Evolutionary conservation across 1,139 yeast genomes (phyloP), one percentile per base, ranked within the genome.

Genomic region (Wickerhamomyces sp.): DNA sequence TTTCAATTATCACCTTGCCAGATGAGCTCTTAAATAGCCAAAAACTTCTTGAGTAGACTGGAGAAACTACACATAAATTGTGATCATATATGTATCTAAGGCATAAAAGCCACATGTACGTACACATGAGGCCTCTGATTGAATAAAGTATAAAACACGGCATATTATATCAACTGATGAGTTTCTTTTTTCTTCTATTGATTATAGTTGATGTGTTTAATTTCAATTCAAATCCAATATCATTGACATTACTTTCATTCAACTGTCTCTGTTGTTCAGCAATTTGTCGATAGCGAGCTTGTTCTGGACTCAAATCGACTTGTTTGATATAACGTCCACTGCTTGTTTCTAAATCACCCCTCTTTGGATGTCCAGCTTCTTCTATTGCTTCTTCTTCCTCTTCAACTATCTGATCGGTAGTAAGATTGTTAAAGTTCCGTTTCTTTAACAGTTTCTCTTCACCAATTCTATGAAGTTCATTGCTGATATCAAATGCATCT

Each of bases 401-500:
- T 33, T 54, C 55, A 10, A 46, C 34, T 11, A 58, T 50, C 30
- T 55, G 50, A 2, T 48, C 44, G 1, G 36, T 14, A 61, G 43
- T 66, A 63, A 40, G 61, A 54, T 49, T 57, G 31, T 54, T 53
- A 36, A 62, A 54, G 40, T 62, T 62, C 42, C 63, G 67, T 41
- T 67, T 65, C 26, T 71, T 63, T 39, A 81, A 67, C 2, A 80
- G 76, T 26, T 83, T 84, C 60, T 89, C 97, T 66, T 88, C 96
- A 36, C 91, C 96, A 73, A 81, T 80, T 64, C 99, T 81, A 62
- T 90, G 96, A 9, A 93, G 95, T 0, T 97, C 97, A 48, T 94
- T 83, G 18, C 96, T 84, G 14, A 93, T 86, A 61, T 93, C 99
- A 66, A 91, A 91, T 10, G 96, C 97, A 59, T 93, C 99, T 57